Base-by-base conservation (phyloP, 768 basidiomycete species). In the Daedaleopsis sinensis region DNA sequence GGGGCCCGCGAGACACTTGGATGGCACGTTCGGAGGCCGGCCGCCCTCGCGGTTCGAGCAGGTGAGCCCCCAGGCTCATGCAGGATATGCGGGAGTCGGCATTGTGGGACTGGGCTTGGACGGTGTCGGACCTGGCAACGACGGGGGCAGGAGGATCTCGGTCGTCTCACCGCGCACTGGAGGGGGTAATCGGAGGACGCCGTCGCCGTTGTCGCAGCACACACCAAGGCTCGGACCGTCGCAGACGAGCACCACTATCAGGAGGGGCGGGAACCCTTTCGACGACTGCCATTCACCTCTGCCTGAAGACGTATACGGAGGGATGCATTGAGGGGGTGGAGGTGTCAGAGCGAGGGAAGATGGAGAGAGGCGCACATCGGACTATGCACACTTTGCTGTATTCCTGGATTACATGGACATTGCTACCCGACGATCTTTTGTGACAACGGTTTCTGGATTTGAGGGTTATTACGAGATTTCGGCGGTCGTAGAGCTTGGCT, bases 231-330 rank as follows among this genome's bases (percentile, higher is more conserved):
- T 50, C 21, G 52, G 37, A 19, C 18, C 11, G 3, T 13, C 39
- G 39, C 6, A 9, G n/a, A 24, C 44, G 32, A 54, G 48, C 43
- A 8, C n/a, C 46, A n/a, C n/a, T 3, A 13, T 13, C 18, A 13
- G 2, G 12, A 35, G 47, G 37, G 38, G 37, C 38, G 48, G 49
- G 27, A 58, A 62, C 37, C 62, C 62, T 3, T 63, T 63, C 16
- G 62, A 47, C 3, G 58, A 59, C 43, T 48, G 23, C 9, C 55
- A 56, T 12, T 58, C 63, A 19, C 49, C 58, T 36, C 58, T 52
- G 57, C 57, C 64, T 24, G 58, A 58, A 16, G 66, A 65, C 35
- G 58, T 60, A 11, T 65, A 67, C 35, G 66, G 58, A 10, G 66
- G 63, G 18, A 62, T 63, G 43, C 18, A 23, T 57, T 55, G 57